Conservation (phyloP, 257 asterid species). For the Lycium barbarum region DNA sequence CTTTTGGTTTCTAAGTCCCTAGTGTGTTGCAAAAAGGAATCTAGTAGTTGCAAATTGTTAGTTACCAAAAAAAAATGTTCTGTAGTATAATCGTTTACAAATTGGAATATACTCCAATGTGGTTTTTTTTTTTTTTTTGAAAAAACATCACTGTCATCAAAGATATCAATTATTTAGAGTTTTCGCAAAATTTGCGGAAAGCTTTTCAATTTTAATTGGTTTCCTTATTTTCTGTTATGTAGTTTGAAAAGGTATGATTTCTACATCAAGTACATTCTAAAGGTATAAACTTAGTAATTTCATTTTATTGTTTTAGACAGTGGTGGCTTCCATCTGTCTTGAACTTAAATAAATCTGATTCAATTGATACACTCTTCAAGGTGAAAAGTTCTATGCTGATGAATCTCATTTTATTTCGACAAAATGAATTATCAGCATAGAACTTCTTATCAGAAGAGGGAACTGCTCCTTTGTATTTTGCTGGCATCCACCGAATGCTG, state of each 20-base stretch:
- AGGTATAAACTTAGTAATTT: not conserved
- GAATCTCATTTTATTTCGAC: not conserved
- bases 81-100: not conserved
- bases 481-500: not conserved
- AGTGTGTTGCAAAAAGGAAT: not conserved
- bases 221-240: not conserved
- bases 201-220: not conserved
- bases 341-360: not conserved
- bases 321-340: not conserved
- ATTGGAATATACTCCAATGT: not conserved
- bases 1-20: not conserved
- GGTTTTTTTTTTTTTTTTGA: not conserved
- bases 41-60: not conserved
- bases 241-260: not conserved
- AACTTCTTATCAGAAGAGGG: not conserved
- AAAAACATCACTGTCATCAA: not conserved
- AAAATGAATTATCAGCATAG: not conserved
- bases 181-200: not conserved
- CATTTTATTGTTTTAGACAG: too few species aligned
- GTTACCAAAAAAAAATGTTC: not conserved
- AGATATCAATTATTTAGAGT: not conserved
- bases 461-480: not conserved
- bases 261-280: not conserved
- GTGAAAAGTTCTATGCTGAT: conserved; percentile 10
- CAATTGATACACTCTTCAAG: not conserved